Base-by-base conservation (phyloP, 1,284 basidiomycete species). In the Trametes versicolor region DNA sequence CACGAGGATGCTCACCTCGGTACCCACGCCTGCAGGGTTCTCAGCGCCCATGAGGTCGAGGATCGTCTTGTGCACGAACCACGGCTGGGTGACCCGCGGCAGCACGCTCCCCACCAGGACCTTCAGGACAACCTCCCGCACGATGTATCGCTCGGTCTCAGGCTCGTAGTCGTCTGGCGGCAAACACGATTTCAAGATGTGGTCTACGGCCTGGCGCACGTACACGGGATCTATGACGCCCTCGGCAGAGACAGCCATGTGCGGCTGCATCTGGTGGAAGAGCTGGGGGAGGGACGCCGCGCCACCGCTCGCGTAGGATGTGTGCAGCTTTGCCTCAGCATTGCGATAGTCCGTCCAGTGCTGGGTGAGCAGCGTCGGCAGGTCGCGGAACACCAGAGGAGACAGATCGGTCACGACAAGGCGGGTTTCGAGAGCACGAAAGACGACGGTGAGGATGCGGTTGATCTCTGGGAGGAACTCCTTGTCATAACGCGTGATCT, bases 401-500 rank as follows among this genome's bases (percentile, higher is more conserved):
- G 86, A 72, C 37, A 93, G 76, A 70, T 94, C 89, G 13, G 83
- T 78, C 1, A 81, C 76, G 19, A 82, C 77, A 6, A 88, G 69
- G 45, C 92, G 87, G 4, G 79, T 73, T 72, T 93, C 90, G 47
- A 95, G 78, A 3, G 78, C 76, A 63, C 83, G 87, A 1, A 92
- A 73, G 75, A 92, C 84, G 63, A 81, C 77, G 27, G 83, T 80
- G 62, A 94, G 75, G 67, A 93, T 82, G 52, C 74, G 75, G 0
- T 88, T 84, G 39, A 94, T 86, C 64, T 92, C 86, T 19, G 91
- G 89, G 32, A 94, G 82, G 67, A 95, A 86, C 62, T 92, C 89
- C 73, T 87, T 92, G 84, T 95, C 93, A 71, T 92, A 92, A 66
- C 90, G 85, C 1, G 93, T 88, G 63, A 95, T 84, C 72, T 87